A percentile compares a stretch with the other conserved stretches of the same genome.
phyloP scores from a whole-genome alignment of 352 stramenopile genomes.

The Pythium plurisporium region DNA sequence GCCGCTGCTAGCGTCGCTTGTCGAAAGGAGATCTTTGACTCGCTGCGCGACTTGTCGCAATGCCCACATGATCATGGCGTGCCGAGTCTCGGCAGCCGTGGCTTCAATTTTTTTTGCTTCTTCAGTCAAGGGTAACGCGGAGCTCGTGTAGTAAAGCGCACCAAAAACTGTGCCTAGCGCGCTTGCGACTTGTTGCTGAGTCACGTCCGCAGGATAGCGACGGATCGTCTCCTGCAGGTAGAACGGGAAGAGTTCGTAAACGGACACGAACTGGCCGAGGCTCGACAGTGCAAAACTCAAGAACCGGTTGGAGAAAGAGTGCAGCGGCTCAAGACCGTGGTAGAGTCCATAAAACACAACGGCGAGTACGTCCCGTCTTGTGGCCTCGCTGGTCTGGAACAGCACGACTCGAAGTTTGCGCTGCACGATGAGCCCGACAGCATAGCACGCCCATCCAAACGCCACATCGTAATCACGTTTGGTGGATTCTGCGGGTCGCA shows the following conservation, averaged over 20 bases:
- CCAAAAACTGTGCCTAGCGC: constrained; percentile 47
- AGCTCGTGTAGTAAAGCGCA: constrained; percentile 30
- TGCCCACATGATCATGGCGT: constrained; percentile 45
- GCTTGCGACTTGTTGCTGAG: constrained; percentile 32
- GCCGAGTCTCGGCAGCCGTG: constrained; percentile 7
- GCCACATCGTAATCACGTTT: constrained; percentile 31
- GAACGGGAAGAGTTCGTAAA: constrained; percentile 46
- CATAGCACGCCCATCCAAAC: constrained; percentile 33
- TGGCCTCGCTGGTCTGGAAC: constrained; percentile 25
- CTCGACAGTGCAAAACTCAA: constrained; percentile 44
- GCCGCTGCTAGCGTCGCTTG: background rate
- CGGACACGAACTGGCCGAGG: constrained; percentile 38
- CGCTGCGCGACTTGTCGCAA: constrained; percentile 42
- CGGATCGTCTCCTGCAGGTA: constrained; percentile 49
- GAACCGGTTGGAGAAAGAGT: constrained; percentile 49
- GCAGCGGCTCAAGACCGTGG: constrained; percentile 45
- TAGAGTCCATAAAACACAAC: constrained; percentile 47
- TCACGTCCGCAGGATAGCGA: constrained; percentile 33
- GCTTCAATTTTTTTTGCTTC: constrained; percentile 8
- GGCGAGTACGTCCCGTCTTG: constrained; percentile 39
- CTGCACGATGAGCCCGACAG: constrained; percentile 44
- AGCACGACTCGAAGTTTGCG: constrained; percentile 46
- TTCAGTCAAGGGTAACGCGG: background rate
- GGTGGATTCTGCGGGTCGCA: background rate
- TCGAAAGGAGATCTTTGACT: constrained; percentile 24